Conservation (phyloP, 495 filamentous ascomycete species). For the Penicillium soppii region DNA sequence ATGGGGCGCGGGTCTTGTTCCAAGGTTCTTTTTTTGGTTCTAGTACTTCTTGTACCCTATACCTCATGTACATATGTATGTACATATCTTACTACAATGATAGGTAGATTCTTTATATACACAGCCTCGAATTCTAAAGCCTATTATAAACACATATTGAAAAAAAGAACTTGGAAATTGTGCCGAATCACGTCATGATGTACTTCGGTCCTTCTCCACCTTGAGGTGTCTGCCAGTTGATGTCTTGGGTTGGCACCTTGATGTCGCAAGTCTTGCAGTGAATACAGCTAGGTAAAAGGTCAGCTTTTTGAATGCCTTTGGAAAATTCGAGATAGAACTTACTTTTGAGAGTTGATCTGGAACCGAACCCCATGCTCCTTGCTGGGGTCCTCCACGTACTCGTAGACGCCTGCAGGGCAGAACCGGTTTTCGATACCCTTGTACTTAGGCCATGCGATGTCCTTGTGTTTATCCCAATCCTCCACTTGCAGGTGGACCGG, state of each 20-base stretch:
- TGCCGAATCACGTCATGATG: slow-evolving; percentile 69
- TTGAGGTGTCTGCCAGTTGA: slow-evolving; percentile 94
- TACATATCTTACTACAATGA: too few relatives aligned
- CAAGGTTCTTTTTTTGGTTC: slow-evolving; percentile 12
- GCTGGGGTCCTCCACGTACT: slow-evolving; percentile 89
- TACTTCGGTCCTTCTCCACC: slow-evolving; percentile 98
- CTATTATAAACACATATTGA: slow-evolving; percentile 14
- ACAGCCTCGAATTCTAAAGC: slow-evolving; percentile 14
- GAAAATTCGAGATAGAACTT: slow-evolving; percentile 38
- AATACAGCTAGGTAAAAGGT: slow-evolving; percentile 69
- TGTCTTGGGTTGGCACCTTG: slow-evolving; percentile 93
- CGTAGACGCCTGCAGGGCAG: slow-evolving; percentile 98
- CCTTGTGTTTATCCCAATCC: slow-evolving; percentile 89
- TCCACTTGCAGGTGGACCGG: slow-evolving; percentile 91
- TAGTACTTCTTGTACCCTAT: neutral
- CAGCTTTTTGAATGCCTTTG: too few relatives aligned
- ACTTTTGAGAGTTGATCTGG: slow-evolving; percentile 98
- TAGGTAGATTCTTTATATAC: too few relatives aligned
- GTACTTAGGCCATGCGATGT: slow-evolving; percentile 79
- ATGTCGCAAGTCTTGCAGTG: slow-evolving; percentile 99
- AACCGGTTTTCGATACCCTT: slow-evolving; percentile 97
- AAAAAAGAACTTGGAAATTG: too few relatives aligned
- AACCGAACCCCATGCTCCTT: slow-evolving; percentile 86
- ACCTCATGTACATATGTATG: too few relatives aligned
- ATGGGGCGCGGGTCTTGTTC: slow-evolving; percentile 17